Conservation (phyloP, 192 early-diverging fungal genomes). For the Glomus cerebriforme region DNA sequence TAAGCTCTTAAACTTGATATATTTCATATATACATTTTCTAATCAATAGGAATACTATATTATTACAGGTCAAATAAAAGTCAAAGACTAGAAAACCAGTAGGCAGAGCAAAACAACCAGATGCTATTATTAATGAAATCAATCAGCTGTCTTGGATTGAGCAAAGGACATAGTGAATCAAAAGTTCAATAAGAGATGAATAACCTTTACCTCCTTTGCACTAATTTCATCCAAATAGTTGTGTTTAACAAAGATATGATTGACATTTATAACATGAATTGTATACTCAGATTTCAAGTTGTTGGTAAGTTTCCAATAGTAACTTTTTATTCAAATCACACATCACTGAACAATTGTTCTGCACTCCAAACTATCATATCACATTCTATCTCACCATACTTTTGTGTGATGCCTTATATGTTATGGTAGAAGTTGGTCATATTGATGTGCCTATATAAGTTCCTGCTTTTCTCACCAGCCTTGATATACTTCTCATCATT, state of each 20-base stretch:
- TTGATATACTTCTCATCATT: conserved; percentile 17
- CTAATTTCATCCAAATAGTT: too few species aligned
- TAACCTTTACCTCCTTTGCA: too few species aligned
- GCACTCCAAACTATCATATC: neutral
- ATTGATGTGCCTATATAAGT: conserved; percentile 13
- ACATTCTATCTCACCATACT: conserved; percentile 23
- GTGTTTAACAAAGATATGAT: too few species aligned
- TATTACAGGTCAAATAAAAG: conserved; percentile 19
- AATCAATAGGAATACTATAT: conserved; percentile 23
- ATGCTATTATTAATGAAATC: too few species aligned
- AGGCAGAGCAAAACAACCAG: too few species aligned
- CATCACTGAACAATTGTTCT: neutral
- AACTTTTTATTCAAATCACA: conserved; percentile 14
- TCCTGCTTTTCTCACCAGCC: conserved; percentile 2
- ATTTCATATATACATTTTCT: conserved; percentile 24
- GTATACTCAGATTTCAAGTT: conserved; percentile 22
- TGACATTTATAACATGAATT: conserved; percentile 16
- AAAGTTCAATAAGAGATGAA: conserved; percentile 27
- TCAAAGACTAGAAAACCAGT: conserved; percentile 2
- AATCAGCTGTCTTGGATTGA: neutral
- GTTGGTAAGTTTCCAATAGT: conserved; percentile 12
- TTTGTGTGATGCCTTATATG: neutral
- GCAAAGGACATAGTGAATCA: conserved; percentile 17
- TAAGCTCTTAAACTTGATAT: conserved; percentile 31
- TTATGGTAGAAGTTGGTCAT: neutral